A percentile compares a stretch with the other conserved stretches of the same genome.
phyloP scores from a whole-genome alignment of 2,329 filamentous ascomycete genomes.

The Monilinia laxa region DNA sequence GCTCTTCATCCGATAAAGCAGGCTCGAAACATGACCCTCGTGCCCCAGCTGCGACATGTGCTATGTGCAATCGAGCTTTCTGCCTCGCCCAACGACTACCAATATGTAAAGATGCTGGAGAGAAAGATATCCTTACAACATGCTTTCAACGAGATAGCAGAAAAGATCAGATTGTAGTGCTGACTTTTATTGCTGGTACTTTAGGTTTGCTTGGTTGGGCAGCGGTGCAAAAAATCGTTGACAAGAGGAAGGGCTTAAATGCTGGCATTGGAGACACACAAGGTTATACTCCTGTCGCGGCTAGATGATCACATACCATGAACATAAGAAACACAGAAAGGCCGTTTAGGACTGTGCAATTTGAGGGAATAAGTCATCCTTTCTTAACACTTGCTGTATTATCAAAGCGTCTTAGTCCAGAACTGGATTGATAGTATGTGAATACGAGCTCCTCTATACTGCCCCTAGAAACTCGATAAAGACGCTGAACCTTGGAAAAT shows the following conservation, averaged over 20 bases:
- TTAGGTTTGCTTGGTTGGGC: conserved; percentile 61
- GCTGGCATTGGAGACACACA: conserved; percentile 30
- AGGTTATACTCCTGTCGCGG: conserved; percentile 34
- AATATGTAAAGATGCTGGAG: conserved; percentile 61
- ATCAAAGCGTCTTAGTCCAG: background rate
- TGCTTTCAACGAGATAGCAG: conserved; percentile 67
- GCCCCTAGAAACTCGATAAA: background rate
- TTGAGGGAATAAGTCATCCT: conserved; percentile 6
- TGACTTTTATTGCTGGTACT: conserved; percentile 61
- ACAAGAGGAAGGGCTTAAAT: conserved; percentile 42
- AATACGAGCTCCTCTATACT: background rate
- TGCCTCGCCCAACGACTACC: conserved; percentile 59
- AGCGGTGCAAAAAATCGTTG: conserved; percentile 50
- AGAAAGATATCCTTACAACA: conserved; percentile 60
- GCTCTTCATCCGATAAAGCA: conserved; percentile 29
- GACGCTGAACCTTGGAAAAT: background rate
- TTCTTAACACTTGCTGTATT: background rate
- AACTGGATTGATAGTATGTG: background rate
- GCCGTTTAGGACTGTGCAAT: background rate
- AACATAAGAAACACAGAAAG: background rate
- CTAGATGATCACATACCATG: conserved; percentile 21
- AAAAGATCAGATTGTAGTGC: conserved; percentile 66
- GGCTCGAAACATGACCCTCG: conserved; percentile 26
- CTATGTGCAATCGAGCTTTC: conserved; percentile 64
- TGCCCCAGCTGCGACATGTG: conserved; percentile 51